These are phyloP conservation scores for Aspergillus bombycis DNA, from an alignment of 2,329 filamentous ascomycete species.

Conservation along the genomic window DNA sequence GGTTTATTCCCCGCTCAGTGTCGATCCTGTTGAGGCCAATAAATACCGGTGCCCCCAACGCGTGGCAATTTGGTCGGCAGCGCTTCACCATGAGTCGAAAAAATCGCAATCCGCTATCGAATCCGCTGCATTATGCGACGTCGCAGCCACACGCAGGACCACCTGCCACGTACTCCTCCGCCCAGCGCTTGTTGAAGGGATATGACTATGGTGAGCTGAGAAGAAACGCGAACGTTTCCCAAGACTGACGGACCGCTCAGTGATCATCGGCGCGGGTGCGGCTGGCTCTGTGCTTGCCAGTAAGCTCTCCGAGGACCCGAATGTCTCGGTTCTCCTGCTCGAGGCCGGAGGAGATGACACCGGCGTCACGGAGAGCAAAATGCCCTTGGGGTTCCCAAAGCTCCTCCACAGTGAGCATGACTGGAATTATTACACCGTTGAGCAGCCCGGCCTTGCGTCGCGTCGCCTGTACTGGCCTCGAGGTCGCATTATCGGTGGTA, in stretches of 20 bases:
- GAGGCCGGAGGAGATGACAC: conserved; percentile 24
- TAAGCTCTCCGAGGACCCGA: conserved; percentile 24
- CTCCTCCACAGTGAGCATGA: conserved; percentile 22
- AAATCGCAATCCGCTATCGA: conserved; percentile 10
- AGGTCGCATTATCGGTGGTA: conserved; percentile 22
- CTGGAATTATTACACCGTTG: conserved; percentile 24
- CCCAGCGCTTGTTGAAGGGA: conserved; percentile 13
- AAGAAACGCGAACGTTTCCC: not conserved
- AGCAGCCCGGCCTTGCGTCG: conserved; percentile 17
- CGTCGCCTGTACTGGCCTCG: conserved; percentile 24
- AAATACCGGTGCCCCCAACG: not conserved
- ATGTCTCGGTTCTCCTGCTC: conserved; percentile 21
- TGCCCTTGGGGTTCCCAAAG: conserved; percentile 19
- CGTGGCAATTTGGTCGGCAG: not conserved
- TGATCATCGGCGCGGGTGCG: conserved; percentile 24
- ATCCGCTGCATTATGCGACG: conserved; percentile 21
- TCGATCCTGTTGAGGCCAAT: not conserved
- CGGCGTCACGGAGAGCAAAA: conserved; percentile 17
- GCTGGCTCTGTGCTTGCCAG: conserved; percentile 24
- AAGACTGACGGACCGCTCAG: not conserved
- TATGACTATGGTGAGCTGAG: conserved; percentile 22
- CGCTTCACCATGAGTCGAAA: conserved; percentile 5
- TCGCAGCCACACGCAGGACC: conserved; percentile 15
- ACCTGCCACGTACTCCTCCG: conserved; percentile 14
- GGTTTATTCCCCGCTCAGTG: not conserved